These are phyloP conservation scores for Saksenaea oblongispora DNA, from an alignment of 371 early-diverging fungal species.

Conservation along the genomic window DNA sequence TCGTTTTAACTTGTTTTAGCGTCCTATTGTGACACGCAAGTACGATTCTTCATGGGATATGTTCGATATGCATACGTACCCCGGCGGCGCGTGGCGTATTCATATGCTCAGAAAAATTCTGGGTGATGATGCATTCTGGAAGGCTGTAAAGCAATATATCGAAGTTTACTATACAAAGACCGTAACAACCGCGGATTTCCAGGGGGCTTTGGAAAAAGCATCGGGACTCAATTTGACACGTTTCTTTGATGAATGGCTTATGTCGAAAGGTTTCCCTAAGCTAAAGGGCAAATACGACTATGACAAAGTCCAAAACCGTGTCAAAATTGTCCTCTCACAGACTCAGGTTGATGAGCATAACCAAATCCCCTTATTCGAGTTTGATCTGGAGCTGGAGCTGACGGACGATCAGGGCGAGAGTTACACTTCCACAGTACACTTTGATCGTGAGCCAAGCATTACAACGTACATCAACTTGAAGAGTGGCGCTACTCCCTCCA, in stretches of 20 bases:
- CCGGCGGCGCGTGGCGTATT: slow-evolving; percentile 58
- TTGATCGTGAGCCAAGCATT: slow-evolving; percentile 31
- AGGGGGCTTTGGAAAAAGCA: slow-evolving; percentile 43
- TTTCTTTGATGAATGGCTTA: slow-evolving; percentile 68
- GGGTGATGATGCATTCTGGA: slow-evolving; percentile 59
- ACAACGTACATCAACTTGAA: slow-evolving; percentile 18
- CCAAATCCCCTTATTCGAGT: slow-evolving; percentile 52
- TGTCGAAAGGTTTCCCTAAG: slow-evolving; percentile 57
- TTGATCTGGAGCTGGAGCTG: slow-evolving; percentile 52
- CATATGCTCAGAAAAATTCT: slow-evolving; percentile 55
- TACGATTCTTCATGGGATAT: slow-evolving; percentile 57
- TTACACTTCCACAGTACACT: slow-evolving; percentile 15
- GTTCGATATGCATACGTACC: slow-evolving; percentile 59
- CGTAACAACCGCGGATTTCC: slow-evolving; percentile 61
- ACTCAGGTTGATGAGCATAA: slow-evolving; percentile 44
- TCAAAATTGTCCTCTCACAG: slow-evolving; percentile 48
- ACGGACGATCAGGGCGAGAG: slow-evolving; percentile 31
- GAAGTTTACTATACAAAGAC: slow-evolving; percentile 29
- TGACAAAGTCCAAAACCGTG: slow-evolving; percentile 22
- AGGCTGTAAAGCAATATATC: slow-evolving; percentile 49
- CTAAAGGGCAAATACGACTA: slow-evolving; percentile 46
- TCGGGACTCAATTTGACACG: slow-evolving; percentile 56
- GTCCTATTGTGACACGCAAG: slow-evolving; percentile 56
- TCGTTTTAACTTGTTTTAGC: slow-evolving; percentile 11
- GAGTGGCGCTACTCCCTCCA: slow-evolving; percentile 23